Percentiles rank a stretch among this genome's conserved stretches.
Evolutionary conservation across 805 yeast genomes (phyloP).

Genomic region (Wickerhamiella sorbophila): DNA sequence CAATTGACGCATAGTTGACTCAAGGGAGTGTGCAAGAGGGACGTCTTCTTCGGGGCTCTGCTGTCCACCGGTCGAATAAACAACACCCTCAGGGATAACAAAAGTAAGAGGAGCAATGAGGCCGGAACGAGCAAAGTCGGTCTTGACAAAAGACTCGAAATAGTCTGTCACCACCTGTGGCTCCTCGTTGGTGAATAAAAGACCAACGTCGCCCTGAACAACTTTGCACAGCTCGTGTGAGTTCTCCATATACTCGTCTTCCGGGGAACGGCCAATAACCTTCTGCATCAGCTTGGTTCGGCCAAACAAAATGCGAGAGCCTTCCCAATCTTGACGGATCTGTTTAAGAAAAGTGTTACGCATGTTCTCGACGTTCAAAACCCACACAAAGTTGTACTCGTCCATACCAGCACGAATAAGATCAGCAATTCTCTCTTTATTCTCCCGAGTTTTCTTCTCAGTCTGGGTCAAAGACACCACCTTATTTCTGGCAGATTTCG

Average conservation of each 20-base stretch:
- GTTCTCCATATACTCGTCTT: constrained; percentile 82
- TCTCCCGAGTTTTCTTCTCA: constrained; percentile 88
- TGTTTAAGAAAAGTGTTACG: constrained; percentile 93
- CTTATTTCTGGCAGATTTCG: constrained; percentile 94
- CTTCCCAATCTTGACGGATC: constrained; percentile 83
- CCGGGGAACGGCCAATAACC: constrained; percentile 77
- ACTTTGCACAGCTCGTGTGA: constrained; percentile 51
- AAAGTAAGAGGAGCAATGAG: constrained; percentile 70
- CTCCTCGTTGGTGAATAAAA: constrained; percentile 76
- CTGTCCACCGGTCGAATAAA: constrained; percentile 93
- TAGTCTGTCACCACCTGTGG: constrained; percentile 85
- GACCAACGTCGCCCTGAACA: constrained; percentile 69
- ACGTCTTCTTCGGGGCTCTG: constrained; percentile 82
- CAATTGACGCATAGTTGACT: constrained; percentile 77
- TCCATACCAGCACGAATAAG: constrained; percentile 78
- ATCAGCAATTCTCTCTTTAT: constrained; percentile 81
- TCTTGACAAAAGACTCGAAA: constrained; percentile 60
- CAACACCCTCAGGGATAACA: constrained; percentile 75
- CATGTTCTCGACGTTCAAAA: constrained; percentile 75
- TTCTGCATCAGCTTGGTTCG: constrained; percentile 86
- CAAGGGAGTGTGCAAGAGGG: constrained; percentile 92
- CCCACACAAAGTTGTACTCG: constrained; percentile 65
- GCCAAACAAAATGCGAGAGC: constrained; percentile 79
- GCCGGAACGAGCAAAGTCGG: constrained; percentile 85
- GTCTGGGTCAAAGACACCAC: constrained; percentile 91